A percentile compares a stretch with the other conserved stretches of the same genome.
Conservation (phyloP, 495 filamentous ascomycete species). For the Geopyxis carbonaria region DNA sequence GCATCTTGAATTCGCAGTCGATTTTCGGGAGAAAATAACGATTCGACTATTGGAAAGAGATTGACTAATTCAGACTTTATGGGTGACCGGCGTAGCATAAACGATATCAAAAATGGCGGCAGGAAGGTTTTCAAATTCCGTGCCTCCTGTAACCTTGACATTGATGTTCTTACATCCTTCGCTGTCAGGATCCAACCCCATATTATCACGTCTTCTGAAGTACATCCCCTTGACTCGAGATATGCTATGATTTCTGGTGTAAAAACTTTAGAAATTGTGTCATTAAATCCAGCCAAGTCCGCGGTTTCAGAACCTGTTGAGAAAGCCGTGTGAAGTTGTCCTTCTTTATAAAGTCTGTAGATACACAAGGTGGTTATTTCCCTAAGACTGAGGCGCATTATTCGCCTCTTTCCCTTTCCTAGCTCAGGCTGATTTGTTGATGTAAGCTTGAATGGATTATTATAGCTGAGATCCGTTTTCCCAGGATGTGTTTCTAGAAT, state of each 20-base stretch:
- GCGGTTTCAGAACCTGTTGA: slow-evolving; percentile 3
- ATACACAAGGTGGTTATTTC: slow-evolving; percentile 13
- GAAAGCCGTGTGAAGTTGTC: neutral
- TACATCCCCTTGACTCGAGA: slow-evolving; percentile 29
- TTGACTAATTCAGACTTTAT: slow-evolving; percentile 31
- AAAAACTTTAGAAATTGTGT: slow-evolving; percentile 29
- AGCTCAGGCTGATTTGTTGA: neutral
- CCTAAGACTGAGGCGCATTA: slow-evolving; percentile 1
- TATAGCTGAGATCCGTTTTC: slow-evolving; percentile 9
- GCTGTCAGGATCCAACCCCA: slow-evolving; percentile 44
- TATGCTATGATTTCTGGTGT: slow-evolving; percentile 20
- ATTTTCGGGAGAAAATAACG: slow-evolving; percentile 25
- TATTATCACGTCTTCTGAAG: slow-evolving; percentile 33
- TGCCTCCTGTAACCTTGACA: slow-evolving; percentile 25
- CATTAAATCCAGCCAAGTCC: slow-evolving; percentile 7
- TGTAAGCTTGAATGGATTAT: slow-evolving; percentile 3
- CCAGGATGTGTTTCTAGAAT: slow-evolving; percentile 5
- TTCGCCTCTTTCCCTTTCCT: neutral
- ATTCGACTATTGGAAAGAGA: slow-evolving; percentile 25
- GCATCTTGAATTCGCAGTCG: slow-evolving; percentile 25
- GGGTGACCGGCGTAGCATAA: slow-evolving; percentile 32
- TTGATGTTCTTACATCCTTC: slow-evolving; percentile 28
- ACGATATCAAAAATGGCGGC: slow-evolving; percentile 35
- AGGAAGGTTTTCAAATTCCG: slow-evolving; percentile 9
- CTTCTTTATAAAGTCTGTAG: slow-evolving; percentile 2